Evolutionary conservation across 2,329 filamentous ascomycete species (phyloP).

Genomic region (Tolypocladium paradoxum): DNA sequence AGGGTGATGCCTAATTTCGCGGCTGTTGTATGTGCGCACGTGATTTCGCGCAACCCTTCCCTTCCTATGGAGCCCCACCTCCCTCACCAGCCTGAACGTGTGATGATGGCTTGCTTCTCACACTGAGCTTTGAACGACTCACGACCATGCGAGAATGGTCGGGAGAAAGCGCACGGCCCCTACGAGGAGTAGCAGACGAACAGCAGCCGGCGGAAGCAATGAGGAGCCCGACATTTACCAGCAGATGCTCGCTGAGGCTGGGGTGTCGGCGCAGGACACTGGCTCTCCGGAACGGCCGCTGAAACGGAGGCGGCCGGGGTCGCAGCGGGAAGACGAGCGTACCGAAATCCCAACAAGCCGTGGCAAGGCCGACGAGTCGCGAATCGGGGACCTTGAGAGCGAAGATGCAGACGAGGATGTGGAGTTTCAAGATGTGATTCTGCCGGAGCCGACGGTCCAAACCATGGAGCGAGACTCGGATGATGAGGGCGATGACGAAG

Average conservation of each 20-base stretch:
- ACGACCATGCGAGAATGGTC: slow-evolving; percentile 15
- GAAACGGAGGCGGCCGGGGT: slow-evolving; percentile 24
- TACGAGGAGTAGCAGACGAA: slow-evolving; percentile 11
- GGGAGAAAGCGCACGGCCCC: slow-evolving; percentile 17
- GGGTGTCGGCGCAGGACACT: slow-evolving; percentile 19
- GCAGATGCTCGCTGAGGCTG: slow-evolving; percentile 39
- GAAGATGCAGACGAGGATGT: slow-evolving; percentile 29
- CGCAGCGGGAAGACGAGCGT: not conserved
- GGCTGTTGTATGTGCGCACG: slow-evolving; percentile 2
- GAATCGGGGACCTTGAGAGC: slow-evolving; percentile 7
- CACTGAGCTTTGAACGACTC: not conserved
- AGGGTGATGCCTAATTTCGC: too few species aligned
- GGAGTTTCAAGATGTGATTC: slow-evolving; percentile 39
- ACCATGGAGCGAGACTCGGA: slow-evolving; percentile 39
- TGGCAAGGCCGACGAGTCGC: not conserved
- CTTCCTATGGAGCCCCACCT: slow-evolving; percentile 1
- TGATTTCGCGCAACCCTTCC: slow-evolving; percentile 8
- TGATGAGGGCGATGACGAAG: slow-evolving; percentile 30
- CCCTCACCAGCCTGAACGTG: slow-evolving; percentile 1
- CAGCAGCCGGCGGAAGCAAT: slow-evolving; percentile 5
- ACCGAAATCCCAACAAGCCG: not conserved
- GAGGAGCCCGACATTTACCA: slow-evolving; percentile 31
- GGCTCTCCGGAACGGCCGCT: slow-evolving; percentile 26
- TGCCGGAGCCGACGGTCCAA: slow-evolving; percentile 38
- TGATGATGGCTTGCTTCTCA: not conserved